A percentile compares a stretch with the other conserved stretches of the same genome.
Evolutionary conservation across 352 stramenopile genomes (phyloP).

Genomic region (Phytophthora chlamydospora): DNA sequence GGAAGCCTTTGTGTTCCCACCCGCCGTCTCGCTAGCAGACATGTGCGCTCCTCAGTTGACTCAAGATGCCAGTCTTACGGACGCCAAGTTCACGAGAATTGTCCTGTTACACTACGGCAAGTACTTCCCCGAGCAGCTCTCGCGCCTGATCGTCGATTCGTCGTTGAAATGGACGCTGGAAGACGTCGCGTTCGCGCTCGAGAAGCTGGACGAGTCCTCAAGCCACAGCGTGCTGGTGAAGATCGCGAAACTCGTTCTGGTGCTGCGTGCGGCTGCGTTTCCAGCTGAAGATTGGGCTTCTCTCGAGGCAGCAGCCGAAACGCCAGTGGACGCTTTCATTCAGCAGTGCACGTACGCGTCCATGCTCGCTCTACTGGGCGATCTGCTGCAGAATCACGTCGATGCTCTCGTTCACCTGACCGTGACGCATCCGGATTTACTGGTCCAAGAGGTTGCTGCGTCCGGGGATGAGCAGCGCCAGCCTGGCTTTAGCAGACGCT

Average conservation of each 20-base stretch:
- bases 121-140: slow-evolving; percentile 76
- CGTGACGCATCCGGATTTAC: slow-evolving; percentile 65
- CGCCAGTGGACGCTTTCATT: slow-evolving; percentile 16
- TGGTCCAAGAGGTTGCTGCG: slow-evolving; percentile 37
- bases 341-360: slow-evolving; percentile 44
- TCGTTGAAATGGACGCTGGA: slow-evolving; percentile 72
- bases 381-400: slow-evolving; percentile 49
- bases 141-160: slow-evolving; percentile 74
- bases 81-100: slow-evolving; percentile 62
- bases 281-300: slow-evolving; percentile 36
- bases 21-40: slow-evolving; percentile 32
- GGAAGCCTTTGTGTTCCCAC: slow-evolving; percentile 79
- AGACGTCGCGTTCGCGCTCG: slow-evolving; percentile 71
- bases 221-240: slow-evolving; percentile 60
- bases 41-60: slow-evolving; percentile 21
- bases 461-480: slow-evolving; percentile 2
- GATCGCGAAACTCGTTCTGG: slow-evolving; percentile 69
- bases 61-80: slow-evolving; percentile 10
- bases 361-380: slow-evolving; percentile 43
- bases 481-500: slow-evolving; percentile 6
- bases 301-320: slow-evolving; percentile 14
- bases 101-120: slow-evolving; percentile 77
- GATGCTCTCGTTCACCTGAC: slow-evolving; percentile 62
- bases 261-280: slow-evolving; percentile 51
- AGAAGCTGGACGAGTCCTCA: slow-evolving; percentile 53